Evolutionary conservation across 768 basidiomycete species (phyloP).

Genomic region (Leucogyrophana mollusca): DNA sequence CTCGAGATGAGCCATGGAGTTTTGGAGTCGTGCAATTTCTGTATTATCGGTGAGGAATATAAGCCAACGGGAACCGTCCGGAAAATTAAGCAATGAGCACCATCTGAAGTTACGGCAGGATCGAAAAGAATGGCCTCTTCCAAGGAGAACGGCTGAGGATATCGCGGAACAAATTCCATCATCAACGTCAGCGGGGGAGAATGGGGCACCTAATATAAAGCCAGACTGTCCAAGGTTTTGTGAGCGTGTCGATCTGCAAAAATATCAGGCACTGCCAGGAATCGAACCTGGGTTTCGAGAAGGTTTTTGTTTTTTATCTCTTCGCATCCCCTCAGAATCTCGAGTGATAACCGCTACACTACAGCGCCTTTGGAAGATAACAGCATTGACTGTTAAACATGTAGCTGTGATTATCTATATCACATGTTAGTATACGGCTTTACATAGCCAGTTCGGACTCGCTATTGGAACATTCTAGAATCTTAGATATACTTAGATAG

Average conservation of each 20-base stretch:
- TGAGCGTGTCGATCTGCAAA: neutral
- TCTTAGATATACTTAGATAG: no score
- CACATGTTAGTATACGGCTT: no score
- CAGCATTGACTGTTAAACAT: no score
- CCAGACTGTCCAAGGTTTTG: no score
- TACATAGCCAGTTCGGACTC: no score
- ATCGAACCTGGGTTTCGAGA: conserved; percentile 12
- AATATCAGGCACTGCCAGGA: conserved; percentile 7
- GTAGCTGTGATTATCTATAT: no score
- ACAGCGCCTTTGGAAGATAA: conserved; percentile 12
- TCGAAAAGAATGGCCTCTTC: conserved; percentile 63
- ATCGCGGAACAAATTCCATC: conserved; percentile 69
- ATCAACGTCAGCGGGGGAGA: neutral
- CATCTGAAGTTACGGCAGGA: conserved; percentile 67
- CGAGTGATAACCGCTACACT: conserved; percentile 42
- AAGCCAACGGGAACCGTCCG: conserved; percentile 1
- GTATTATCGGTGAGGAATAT: conserved; percentile 9
- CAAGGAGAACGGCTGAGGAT: conserved; percentile 75
- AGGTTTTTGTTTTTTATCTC: no score
- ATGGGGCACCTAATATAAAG: no score
- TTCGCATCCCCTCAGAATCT: conserved; percentile 29
- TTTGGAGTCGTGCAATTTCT: conserved; percentile 78
- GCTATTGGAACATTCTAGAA: no score
- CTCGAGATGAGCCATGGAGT: conserved; percentile 63
- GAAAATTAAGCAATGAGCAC: conserved; percentile 32